A percentile compares a stretch with the other conserved stretches of the same genome.
phyloP scores from a whole-genome alignment of 129 eudicot genomes.

The Pseudognaphalium luteoalbum region DNA sequence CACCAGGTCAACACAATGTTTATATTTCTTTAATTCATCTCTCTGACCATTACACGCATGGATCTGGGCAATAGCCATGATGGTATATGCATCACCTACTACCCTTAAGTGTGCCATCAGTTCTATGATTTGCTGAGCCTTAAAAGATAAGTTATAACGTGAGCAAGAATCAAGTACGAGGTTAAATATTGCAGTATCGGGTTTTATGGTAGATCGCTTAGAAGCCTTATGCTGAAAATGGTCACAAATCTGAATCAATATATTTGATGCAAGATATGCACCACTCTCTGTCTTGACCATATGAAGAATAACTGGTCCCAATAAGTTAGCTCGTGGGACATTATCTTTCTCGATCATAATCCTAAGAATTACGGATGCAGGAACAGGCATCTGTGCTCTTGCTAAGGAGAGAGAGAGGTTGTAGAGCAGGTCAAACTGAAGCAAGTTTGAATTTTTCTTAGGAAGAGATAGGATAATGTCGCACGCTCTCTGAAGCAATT shows the following conservation, averaged over 20 bases:
- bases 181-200: slow-evolving; percentile 66
- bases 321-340: slow-evolving; percentile 48
- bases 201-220: slow-evolving; percentile 39
- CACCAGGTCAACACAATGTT: slow-evolving; percentile 53
- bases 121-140: slow-evolving; percentile 71
- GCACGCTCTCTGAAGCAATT: slow-evolving; percentile 58
- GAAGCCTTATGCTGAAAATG: slow-evolving; percentile 33
- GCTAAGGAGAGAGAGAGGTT: slow-evolving; percentile 65
- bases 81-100: slow-evolving; percentile 69
- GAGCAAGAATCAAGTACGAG: slow-evolving; percentile 80
- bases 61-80: slow-evolving; percentile 45
- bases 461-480: slow-evolving; percentile 46
- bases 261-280: slow-evolving; percentile 66
- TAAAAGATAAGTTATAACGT: slow-evolving; percentile 53
- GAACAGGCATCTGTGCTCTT: slow-evolving; percentile 73
- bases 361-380: slow-evolving; percentile 58
- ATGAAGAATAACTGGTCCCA: slow-evolving; percentile 60
- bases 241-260: slow-evolving; percentile 66
- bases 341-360: slow-evolving; percentile 52
- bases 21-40: slow-evolving; percentile 73
- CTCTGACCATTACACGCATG: slow-evolving; percentile 62
- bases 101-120: slow-evolving; percentile 73
- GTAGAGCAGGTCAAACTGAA: slow-evolving; percentile 42
- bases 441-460: slow-evolving; percentile 46
- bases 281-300: slow-evolving; percentile 81